Evolutionary conservation across 441 rosid species (phyloP), one percentile per base, ranked within the genome.

Genomic region (Breynia disticha): DNA sequence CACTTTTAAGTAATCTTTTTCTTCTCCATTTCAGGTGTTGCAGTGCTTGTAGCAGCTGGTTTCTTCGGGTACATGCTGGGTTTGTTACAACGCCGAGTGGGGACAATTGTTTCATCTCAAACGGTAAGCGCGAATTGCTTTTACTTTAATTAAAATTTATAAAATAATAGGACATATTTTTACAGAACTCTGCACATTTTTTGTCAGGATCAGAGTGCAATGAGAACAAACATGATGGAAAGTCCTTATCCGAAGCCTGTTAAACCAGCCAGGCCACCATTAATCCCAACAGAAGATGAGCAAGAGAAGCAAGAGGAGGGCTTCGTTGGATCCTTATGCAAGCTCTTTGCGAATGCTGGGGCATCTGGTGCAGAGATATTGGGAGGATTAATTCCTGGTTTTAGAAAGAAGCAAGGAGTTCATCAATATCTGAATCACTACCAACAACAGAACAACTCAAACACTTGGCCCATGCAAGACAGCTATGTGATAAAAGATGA

Each of bases 401-500:
- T 79, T 42, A 76, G 65, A 61, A 85, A 64, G 74, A 80, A 72
- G 76, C 71, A 75, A 48, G 55, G 19, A 1, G 63, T 49, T 61
- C 56, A 76, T 66, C 73, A 72, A 43, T 72, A 68, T 50, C 70
- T 47, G 24, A 57, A 53, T 56, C 73, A 72, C 55, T 67, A 72
- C 35, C 68, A 43, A 39, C 73, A 69, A 19, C 64, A 65, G 66
- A 67, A 70, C 54, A 57, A 68, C 62, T 46, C 81, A 46, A 53
- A 68, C 46, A 37, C 79, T 19, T 91, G 98, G 98, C 95, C 97
- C 0, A 70, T 66, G 64, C 97, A 93, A 72, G 98, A 93, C 59
- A 93, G 98, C 78, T 88, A 72, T 65, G 90, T 82, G 65, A 88
- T 93, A 58, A 81, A 75, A 2, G 97, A 88, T 16, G 95, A 76